Evolutionary conservation across 2,329 filamentous ascomycete species (phyloP), one percentile per base, ranked within the genome.

Genomic region (Neofusicoccum sp.): DNA sequence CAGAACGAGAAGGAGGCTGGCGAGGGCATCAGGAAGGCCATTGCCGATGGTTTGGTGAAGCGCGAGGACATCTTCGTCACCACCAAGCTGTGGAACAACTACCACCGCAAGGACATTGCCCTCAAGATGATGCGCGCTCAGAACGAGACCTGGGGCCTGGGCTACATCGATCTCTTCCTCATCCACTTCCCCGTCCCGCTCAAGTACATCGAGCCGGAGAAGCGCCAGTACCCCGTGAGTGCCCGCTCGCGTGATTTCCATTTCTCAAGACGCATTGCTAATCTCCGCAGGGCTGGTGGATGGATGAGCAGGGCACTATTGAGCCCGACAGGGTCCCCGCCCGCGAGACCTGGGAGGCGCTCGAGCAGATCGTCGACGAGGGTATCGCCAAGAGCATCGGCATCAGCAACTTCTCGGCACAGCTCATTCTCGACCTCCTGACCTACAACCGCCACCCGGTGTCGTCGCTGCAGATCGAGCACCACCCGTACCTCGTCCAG

Each of bases 31-130:
- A 86, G 88, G 64, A 89, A 89, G 69, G 91, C 91, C 71, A 92
- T 95, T 79, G 85, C 89, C 73, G 91, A 95, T 8, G 90, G 91
- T 47, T 77, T 94, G 64, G 90, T 93, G 70, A 92, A 89, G 82
- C 89, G 91, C 65, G 87, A 91, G 78, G 92, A 97, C 29, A 89
- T 96, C 75, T 96, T 96, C 86, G 88, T 97, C 74, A 90, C 93
- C 67, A 92, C 89, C 78, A 97, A 96, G 84, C 89, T 97, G 64
- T 96, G 93, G 92, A 93, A 94, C 82, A 89, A 88, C 68, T 96
- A 93, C 86, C 92, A 96, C 83, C 89, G 94, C 72, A 84, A 83
- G 70, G 88, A 94, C 69, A 84, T 85, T 70, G 91, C 94, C 66
- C 87, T 89, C 78, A 87, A 88, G 64, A 92, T 95, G 74, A 85